These are phyloP conservation scores for Pichia sp. DNA, from an alignment of 1,139 yeast genomes.

Conservation along the genomic window DNA sequence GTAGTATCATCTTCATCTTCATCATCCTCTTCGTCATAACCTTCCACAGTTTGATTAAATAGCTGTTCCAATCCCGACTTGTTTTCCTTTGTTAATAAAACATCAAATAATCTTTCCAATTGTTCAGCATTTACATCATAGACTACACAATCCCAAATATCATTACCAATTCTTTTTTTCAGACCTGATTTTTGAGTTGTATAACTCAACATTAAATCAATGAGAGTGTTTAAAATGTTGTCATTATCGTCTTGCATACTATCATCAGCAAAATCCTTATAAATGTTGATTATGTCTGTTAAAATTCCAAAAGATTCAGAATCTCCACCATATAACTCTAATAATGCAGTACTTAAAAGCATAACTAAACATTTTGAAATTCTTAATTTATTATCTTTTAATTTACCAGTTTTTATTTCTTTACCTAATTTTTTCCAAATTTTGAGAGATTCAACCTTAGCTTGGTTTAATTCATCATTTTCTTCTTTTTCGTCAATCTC, in stretches of 20 bases:
- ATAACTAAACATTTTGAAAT: conserved; percentile 47
- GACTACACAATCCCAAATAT: conserved; percentile 72
- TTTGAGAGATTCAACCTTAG: conserved; percentile 2
- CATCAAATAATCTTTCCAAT: conserved; percentile 55
- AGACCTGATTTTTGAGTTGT: conserved; percentile 66
- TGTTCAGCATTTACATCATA: conserved; percentile 41
- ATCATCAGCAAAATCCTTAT: conserved; percentile 21
- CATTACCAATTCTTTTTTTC: conserved; percentile 62
- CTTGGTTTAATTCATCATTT: conserved; percentile 6
- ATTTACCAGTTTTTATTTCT: background rate
- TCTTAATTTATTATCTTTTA: conserved; percentile 4
- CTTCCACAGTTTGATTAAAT: conserved; percentile 61
- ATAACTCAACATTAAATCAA: conserved; percentile 75
- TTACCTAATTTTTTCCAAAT: conserved; percentile 5
- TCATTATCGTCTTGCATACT: conserved; percentile 30
- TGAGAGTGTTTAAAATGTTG: conserved; percentile 43
- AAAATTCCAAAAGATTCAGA: conserved; percentile 69
- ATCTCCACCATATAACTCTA: conserved; percentile 76
- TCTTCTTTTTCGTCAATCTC: background rate
- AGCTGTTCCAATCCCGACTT: conserved; percentile 72
- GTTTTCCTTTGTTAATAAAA: conserved; percentile 69
- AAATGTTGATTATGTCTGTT: conserved; percentile 53
- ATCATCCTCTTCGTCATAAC: conserved; percentile 32
- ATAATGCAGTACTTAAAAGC: conserved; percentile 66
- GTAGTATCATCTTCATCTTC: conserved; percentile 27